Evolutionary conservation across 2,329 filamentous ascomycete genomes (phyloP).

Genomic region (Sporothrix sp.): DNA sequence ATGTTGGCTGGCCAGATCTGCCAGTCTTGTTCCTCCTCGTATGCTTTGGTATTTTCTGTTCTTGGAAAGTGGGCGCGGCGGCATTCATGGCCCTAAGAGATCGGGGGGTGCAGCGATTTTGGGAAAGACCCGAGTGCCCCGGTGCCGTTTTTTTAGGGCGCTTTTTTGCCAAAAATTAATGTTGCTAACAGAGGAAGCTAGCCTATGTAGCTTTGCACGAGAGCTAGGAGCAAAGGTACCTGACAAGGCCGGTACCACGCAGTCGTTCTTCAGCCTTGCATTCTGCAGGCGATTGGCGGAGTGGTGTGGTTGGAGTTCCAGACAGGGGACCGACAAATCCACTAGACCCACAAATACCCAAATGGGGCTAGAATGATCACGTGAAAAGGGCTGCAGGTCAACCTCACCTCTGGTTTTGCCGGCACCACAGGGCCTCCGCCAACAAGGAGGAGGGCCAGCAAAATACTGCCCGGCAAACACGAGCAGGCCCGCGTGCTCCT

Average conservation of each 20-base stretch:
- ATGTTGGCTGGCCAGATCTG: neutral
- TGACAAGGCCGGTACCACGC: neutral
- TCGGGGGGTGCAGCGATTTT: neutral
- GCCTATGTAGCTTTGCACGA: neutral
- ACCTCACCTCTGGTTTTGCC: conserved; percentile 20
- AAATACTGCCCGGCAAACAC: conserved; percentile 4
- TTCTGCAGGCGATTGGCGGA: conserved; percentile 13
- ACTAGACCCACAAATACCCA: no score
- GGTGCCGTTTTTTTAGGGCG: conserved; percentile 1
- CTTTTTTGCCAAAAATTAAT: neutral
- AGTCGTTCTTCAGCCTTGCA: conserved; percentile 18
- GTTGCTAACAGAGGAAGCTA: neutral
- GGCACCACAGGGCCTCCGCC: conserved; percentile 14
- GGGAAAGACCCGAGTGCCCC: conserved; percentile 3
- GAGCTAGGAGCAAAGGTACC: neutral
- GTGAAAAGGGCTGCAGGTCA: conserved; percentile 14
- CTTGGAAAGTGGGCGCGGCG: conserved; percentile 8
- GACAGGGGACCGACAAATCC: neutral
- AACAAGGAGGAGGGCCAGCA: conserved; percentile 11
- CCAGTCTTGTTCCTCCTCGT: neutral
- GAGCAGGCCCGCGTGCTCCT: neutral
- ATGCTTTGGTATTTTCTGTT: neutral
- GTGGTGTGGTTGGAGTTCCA: conserved; percentile 2
- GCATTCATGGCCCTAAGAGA: conserved; percentile 1
- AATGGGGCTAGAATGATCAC: conserved; percentile 8